Conservation (phyloP, 495 filamentous ascomycete species). For the Parmelia sp. region DNA sequence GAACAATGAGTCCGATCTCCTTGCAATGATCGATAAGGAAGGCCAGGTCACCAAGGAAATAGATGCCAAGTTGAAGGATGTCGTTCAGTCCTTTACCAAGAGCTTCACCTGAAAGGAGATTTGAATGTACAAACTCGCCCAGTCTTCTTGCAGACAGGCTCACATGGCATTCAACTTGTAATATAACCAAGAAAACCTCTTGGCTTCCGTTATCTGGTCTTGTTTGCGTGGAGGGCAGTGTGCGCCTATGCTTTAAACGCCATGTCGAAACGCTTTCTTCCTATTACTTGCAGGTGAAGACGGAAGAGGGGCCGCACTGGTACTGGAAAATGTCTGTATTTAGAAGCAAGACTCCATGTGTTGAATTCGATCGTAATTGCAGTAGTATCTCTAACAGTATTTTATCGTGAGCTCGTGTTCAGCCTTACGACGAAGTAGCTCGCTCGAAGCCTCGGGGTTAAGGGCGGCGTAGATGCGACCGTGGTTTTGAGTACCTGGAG, state of each 20-base stretch:
- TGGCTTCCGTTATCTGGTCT: background rate
- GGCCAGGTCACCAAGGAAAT: slow-evolving; percentile 92
- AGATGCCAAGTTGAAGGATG: slow-evolving; percentile 78
- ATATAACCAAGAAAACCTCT: slow-evolving; percentile 14
- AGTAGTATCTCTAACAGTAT: background rate
- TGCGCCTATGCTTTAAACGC: background rate
- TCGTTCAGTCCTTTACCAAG: slow-evolving; percentile 81
- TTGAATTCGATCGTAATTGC: background rate
- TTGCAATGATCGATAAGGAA: slow-evolving; percentile 89
- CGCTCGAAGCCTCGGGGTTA: background rate
- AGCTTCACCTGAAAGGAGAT: slow-evolving; percentile 55
- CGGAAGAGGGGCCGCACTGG: slow-evolving; percentile 1
- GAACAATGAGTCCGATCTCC: slow-evolving; percentile 77
- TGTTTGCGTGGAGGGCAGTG: background rate
- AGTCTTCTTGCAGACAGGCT: background rate
- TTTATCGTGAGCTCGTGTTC: background rate
- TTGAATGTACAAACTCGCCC: background rate
- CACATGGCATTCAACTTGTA: slow-evolving; percentile 16
- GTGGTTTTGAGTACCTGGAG: background rate
- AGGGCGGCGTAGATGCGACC: background rate
- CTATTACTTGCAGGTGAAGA: slow-evolving; percentile 1
- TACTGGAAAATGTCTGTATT: slow-evolving; percentile 13
- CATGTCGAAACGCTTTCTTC: background rate
- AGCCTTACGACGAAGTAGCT: background rate
- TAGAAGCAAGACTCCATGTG: slow-evolving; percentile 13